These are phyloP conservation scores for Metschnikowia chrysomelidarum DNA, from an alignment of 805 yeast genomes.

Conservation along the genomic window DNA sequence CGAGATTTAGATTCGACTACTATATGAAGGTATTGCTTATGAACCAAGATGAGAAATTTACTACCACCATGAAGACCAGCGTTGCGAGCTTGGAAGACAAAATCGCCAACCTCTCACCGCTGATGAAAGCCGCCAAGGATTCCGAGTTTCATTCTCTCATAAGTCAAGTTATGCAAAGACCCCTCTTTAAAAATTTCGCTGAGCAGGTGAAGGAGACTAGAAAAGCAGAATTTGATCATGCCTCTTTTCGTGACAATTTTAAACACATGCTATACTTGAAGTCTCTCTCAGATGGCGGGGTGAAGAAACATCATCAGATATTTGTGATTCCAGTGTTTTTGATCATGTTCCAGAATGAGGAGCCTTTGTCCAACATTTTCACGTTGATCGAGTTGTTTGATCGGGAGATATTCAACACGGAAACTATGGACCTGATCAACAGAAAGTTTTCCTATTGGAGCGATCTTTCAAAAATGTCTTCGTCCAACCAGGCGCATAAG, in stretches of 20 bases:
- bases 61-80: conserved; percentile 19
- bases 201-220: conserved; percentile 15
- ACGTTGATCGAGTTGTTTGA: conserved; percentile 34
- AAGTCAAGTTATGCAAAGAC: conserved; percentile 25
- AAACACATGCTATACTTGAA: conserved; percentile 35
- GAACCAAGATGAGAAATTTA: conserved; percentile 18
- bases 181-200: conserved; percentile 28
- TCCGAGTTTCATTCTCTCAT: conserved; percentile 32
- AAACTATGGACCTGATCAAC: conserved; percentile 27
- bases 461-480: conserved; percentile 19
- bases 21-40: conserved; percentile 25
- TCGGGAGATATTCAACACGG: conserved; percentile 29
- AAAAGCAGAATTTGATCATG: conserved; percentile 1
- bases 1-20: conserved; percentile 26
- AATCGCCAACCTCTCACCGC: conserved; percentile 25
- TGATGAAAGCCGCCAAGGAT: conserved; percentile 31
- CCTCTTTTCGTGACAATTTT: conserved; percentile 25
- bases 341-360: conserved; percentile 26
- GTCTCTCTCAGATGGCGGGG: conserved; percentile 36
- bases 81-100: conserved; percentile 22
- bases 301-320: conserved; percentile 38
- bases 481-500: conserved; percentile 22
- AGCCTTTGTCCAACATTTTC: conserved; percentile 27
- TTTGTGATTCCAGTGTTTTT: conserved; percentile 39
- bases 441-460: conserved; percentile 30